Conservation (phyloP, 257 asterid genomes). For the Plectranthus barbatus region DNA sequence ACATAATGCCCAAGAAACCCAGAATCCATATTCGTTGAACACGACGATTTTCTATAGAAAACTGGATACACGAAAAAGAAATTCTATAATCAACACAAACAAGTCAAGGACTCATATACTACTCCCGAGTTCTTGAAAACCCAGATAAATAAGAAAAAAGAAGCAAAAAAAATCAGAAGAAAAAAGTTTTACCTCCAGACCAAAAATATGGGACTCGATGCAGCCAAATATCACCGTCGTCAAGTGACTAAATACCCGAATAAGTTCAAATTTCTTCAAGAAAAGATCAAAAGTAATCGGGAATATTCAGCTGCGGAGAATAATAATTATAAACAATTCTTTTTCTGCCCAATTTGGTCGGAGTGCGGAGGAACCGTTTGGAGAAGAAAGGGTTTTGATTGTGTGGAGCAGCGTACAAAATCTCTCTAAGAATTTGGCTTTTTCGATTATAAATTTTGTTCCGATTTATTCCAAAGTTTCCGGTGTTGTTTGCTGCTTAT, state of each 20-base stretch:
- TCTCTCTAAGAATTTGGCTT: not conserved
- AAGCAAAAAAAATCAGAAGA: not conserved
- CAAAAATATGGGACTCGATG: constrained; percentile 2
- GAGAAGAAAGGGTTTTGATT: constrained; percentile 18
- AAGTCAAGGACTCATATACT: too few species aligned
- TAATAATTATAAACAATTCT: not conserved
- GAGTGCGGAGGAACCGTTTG: constrained; percentile 8
- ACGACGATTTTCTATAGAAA: constrained; percentile 3
- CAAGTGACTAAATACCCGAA: constrained; percentile 1
- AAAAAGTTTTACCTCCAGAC: constrained; percentile 12
- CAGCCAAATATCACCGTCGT: constrained; percentile 17
- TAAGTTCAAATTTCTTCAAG: constrained; percentile 1
- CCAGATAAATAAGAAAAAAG: constrained; percentile 8
- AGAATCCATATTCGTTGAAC: constrained; percentile 8
- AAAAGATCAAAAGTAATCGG: constrained; percentile 5
- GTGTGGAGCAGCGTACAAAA: constrained; percentile 17
- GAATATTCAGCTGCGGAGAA: constrained; percentile 5
- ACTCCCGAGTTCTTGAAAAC: not conserved
- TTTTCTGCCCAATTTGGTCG: not conserved
- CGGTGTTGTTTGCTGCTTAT: not conserved
- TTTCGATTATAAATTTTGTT: not conserved
- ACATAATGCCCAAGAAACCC: not conserved
- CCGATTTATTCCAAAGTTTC: constrained; percentile 2
- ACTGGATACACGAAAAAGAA: not conserved
- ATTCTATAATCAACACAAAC: not conserved